Percentiles rank a stretch among this genome's conserved stretches.
These are phyloP conservation scores for Fraxinus quadrangulata DNA, from an alignment of 257 asterid genomes.

Conservation along the genomic window DNA sequence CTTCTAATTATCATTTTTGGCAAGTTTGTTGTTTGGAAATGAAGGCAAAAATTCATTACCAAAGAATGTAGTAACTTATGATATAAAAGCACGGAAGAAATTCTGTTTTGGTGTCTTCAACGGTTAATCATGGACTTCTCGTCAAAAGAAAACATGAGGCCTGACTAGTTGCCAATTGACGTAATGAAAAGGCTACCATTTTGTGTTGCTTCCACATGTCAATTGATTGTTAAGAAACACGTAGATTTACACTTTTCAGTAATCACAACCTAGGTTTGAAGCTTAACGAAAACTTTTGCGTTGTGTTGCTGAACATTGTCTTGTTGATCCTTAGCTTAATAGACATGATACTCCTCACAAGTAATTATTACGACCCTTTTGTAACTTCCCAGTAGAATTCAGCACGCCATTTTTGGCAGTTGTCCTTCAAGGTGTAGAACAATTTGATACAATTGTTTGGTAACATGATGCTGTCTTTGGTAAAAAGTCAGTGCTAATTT, in stretches of 20 bases:
- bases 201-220: not conserved
- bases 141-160: not conserved
- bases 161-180: not conserved
- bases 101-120: not conserved
- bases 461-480: not conserved
- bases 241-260: not conserved
- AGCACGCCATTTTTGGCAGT: not conserved
- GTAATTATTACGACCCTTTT: not conserved
- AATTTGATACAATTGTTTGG: not conserved
- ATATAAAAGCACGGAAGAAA: not conserved
- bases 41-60: too few species aligned
- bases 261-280: not conserved
- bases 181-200: not conserved
- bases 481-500: not conserved
- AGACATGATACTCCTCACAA: not conserved
- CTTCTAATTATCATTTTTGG: not conserved
- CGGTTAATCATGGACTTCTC: not conserved
- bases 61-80: not conserved
- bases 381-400: not conserved
- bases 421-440: not conserved
- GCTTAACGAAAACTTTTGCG: not conserved
- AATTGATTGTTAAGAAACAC: not conserved
- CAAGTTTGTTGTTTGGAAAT: not conserved
- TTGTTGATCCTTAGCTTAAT: not conserved
- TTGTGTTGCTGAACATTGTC: not conserved